Conservation (phyloP, 2,329 filamentous ascomycete genomes). For the Trichophyton benhamiae region DNA sequence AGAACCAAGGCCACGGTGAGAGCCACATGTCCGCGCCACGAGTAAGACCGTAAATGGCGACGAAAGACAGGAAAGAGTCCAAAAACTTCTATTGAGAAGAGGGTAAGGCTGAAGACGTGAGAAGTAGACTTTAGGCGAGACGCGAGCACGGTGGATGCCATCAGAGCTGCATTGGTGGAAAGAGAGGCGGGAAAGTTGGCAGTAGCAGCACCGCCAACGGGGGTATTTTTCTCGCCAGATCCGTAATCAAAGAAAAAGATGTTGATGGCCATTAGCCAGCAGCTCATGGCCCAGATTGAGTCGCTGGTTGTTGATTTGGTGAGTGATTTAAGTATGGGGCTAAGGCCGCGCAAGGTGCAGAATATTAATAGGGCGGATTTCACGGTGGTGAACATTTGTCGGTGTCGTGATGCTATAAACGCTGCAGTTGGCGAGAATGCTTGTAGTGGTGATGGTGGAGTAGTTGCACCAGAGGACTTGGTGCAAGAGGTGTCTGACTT, state of each 20-base stretch:
- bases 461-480: not conserved
- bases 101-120: constrained; percentile 85
- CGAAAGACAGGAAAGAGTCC: constrained; percentile 95
- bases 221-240: constrained; percentile 29
- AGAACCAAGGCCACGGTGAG: constrained; percentile 67
- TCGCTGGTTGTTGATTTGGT: constrained; percentile 84
- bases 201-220: constrained; percentile 24
- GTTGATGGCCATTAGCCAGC: constrained; percentile 86
- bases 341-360: constrained; percentile 79
- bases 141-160: constrained; percentile 89
- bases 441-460: constrained; percentile 10
- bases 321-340: constrained; percentile 91
- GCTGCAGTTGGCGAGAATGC: constrained; percentile 21
- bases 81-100: constrained; percentile 96
- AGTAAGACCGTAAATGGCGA: constrained; percentile 70
- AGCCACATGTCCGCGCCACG: constrained; percentile 65
- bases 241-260: constrained; percentile 98
- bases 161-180: constrained; percentile 89
- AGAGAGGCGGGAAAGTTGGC: constrained; percentile 49
- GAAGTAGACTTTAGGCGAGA: constrained; percentile 79
- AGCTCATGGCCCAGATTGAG: constrained; percentile 94
- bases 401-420: constrained; percentile 42
- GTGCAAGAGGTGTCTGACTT: constrained; percentile 11
- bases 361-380: constrained; percentile 92
- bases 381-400: constrained; percentile 61